Percentiles rank a stretch among this genome's conserved stretches.
Evolutionary conservation across 306 rosid genomes (phyloP).

Genomic region (Parietaria judaica): DNA sequence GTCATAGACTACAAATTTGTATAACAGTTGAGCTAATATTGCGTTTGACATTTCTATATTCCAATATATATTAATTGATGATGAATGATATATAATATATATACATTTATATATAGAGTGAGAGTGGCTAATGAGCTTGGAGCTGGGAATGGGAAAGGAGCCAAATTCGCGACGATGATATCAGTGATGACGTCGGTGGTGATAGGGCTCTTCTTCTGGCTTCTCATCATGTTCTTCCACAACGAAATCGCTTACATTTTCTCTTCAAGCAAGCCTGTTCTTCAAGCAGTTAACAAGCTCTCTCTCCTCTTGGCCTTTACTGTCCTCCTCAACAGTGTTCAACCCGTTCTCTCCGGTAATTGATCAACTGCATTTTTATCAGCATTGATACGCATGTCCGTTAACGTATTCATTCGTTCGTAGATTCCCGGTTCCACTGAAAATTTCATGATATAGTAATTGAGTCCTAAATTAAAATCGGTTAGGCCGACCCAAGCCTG

Average conservation of each 20-base stretch:
- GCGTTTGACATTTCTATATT: too few species aligned
- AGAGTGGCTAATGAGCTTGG: slow-evolving; percentile 88
- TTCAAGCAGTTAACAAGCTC: slow-evolving; percentile 43
- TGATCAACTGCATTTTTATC: not conserved
- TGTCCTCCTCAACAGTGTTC: slow-evolving; percentile 66
- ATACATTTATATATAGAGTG: slow-evolving; percentile 35
- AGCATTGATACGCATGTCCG: too few species aligned
- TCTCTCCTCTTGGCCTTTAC: slow-evolving; percentile 64
- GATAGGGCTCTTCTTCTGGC: slow-evolving; percentile 61
- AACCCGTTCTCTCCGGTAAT: slow-evolving; percentile 68
- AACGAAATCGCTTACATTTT: slow-evolving; percentile 44
- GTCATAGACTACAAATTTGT: too few species aligned
- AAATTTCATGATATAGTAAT: too few species aligned
- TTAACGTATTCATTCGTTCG: too few species aligned
- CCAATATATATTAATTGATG: too few species aligned
- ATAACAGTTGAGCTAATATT: too few species aligned
- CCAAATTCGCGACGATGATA: slow-evolving; percentile 62
- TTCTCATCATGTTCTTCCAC: slow-evolving; percentile 39
- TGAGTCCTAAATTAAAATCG: too few species aligned
- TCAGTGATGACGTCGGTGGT: slow-evolving; percentile 46
- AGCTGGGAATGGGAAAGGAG: slow-evolving; percentile 73
- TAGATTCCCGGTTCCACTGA: too few species aligned
- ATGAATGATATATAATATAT: not conserved
- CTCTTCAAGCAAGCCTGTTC: slow-evolving; percentile 43
- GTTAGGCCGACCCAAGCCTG: too few species aligned